These are phyloP conservation scores for Erysimum cheiri DNA, from an alignment of 441 rosid genomes.

Conservation along the genomic window DNA sequence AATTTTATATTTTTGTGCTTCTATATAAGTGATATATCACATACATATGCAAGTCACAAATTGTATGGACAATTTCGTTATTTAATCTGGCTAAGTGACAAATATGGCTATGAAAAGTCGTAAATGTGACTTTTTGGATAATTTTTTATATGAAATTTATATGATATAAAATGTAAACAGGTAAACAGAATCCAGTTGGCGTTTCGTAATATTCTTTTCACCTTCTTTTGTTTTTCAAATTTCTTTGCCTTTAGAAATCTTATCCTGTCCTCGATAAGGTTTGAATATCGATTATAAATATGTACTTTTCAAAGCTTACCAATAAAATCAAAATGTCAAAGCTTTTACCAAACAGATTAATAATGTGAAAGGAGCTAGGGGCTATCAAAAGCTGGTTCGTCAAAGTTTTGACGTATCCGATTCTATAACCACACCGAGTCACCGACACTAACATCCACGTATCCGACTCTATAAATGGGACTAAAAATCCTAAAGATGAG, in stretches of 20 bases:
- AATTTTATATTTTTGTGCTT: no score
- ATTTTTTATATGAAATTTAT: no score
- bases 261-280: constrained; percentile 2
- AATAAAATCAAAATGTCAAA: neutral
- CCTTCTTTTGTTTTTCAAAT: neutral
- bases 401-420: neutral
- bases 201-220: no score
- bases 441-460: neutral
- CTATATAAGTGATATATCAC: no score
- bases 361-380: neutral
- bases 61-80: no score
- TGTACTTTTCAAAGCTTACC: neutral
- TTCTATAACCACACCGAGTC: constrained; percentile 1
- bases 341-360: neutral
- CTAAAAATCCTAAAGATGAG: constrained; percentile 5
- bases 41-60: no score
- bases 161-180: no score
- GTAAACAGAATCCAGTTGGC: no score
- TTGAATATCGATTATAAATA: neutral
- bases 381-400: neutral
- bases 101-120: no score
- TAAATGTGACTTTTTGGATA: no score
- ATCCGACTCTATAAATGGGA: constrained; percentile 8
- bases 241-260: neutral
- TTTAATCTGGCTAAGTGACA: no score